Evolutionary conservation across 768 basidiomycete genomes (phyloP), one percentile per base, ranked within the genome.

Genomic region (Russula virescens): DNA sequence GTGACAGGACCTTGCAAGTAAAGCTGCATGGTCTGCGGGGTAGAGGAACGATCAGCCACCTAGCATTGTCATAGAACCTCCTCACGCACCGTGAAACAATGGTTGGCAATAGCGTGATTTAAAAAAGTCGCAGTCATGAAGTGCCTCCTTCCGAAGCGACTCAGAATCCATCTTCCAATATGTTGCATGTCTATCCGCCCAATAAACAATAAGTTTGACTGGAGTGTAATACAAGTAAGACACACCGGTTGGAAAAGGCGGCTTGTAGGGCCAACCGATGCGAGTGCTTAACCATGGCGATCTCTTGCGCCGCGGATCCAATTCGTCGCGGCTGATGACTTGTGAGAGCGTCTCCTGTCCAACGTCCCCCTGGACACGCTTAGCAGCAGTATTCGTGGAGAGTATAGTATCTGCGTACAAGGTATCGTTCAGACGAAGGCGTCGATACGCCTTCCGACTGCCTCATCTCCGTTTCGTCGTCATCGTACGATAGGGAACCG

Each of bases 241-340:
- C 79, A 67, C 64, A 88, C 89, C 87, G 47, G 73, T 68, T 23
- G 86, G 86, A 68, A 83, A 86, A 38, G 80, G 76, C 62, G 83
- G 73, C 72, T 64, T 79, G 80, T 67, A 81, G 81, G 55, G 25
- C 48, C 53, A 47, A n/a, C 54, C 21, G 26, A 38, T 25, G 7
- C 40, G 43, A 34, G 35, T 34, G 40, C 23, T 40, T 9, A 45
- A 31, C 62, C 57, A 63, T 28, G 52, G 56, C 7, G 34, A 78
- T 28, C 86, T 76, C 35, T 81, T 77, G 49, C 86, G 81, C 31
- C 77, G 73, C 9, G 86, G 85, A 25, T 80, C 75, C 63, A 81
- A 74, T 72, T 90, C 89, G 65, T 91, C 89, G 55, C 85, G 83
- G 43, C 84, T 80, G 68, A 91, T 89, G 85, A 89, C 88, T 19